Conservation (phyloP, 106 monocot genomes). For the Dendrobium catenatum region DNA sequence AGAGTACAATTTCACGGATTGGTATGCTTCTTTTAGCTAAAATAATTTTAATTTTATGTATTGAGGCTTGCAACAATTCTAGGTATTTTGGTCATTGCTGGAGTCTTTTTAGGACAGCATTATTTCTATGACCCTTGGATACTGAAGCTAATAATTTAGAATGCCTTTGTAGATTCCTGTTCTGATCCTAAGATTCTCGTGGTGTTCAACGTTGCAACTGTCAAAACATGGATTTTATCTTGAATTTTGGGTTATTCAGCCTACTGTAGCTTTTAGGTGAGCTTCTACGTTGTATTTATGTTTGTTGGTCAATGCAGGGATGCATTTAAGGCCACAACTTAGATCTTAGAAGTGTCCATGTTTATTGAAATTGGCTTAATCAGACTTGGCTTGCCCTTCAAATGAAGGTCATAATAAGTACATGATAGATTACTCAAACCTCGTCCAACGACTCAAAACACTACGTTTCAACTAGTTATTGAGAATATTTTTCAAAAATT, state of each 20-base stretch:
- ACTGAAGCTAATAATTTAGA: background rate
- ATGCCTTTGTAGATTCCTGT: background rate
- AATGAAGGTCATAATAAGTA: background rate
- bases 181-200: background rate
- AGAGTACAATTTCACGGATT: slow-evolving; percentile 49
- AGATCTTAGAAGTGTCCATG: background rate
- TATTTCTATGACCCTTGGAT: background rate
- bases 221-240: background rate
- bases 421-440: background rate
- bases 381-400: background rate
- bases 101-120: background rate
- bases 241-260: background rate
- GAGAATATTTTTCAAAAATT: background rate
- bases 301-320: background rate
- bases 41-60: background rate
- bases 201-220: background rate
- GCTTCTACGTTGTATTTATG: background rate
- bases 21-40: slow-evolving; percentile 33
- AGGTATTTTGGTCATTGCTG: background rate
- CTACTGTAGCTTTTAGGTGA: background rate
- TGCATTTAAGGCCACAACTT: background rate
- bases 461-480: background rate
- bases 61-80: background rate
- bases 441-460: background rate
- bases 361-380: background rate